Base-by-base conservation (phyloP, 306 rosid genomes). In the Trichosanthes cucumerina region DNA sequence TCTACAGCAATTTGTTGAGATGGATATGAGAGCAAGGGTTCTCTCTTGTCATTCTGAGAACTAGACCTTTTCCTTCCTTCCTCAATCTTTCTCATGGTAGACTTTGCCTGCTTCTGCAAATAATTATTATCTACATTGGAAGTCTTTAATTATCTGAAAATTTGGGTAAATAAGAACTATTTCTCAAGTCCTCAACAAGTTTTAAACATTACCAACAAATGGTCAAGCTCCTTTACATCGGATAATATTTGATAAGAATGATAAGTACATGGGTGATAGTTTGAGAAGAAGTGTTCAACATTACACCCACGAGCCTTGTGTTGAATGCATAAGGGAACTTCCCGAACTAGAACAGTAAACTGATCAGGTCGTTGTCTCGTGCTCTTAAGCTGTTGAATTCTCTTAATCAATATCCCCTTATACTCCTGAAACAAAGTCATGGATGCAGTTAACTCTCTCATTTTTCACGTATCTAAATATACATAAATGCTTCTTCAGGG, bases 231-330 rank as follows among this genome's bases (percentile, higher is more conserved):
- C 82, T 77, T 90, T 13, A 87, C 87, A 23, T 56, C 78, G 59
- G 90, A 91, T 53, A 89, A 54, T 81, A 91, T 91, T 85, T 88
- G 95, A 77, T 86, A 84, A 41, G 96, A 91, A 86, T 83, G 86
- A 80, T 85, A 94, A 74, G 88, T 81, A 69, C 79, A 73, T 0
- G 97, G 96, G 79, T 92, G 82, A 76, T 89, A 85, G 64, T 84
- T 92, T 23, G 93, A 84, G 89, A 94, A 92, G 84, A 90, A 92
- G 82, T 92, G 93, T 63, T 91, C 89, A 69, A 89, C 88, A 76
- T 60, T 87, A 80, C 97, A 90, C 56, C 88, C 91, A 0, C 18
- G 87, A 53, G 89, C 88, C 83, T 84, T 86, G 84, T 92, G 93
- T 79, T 92, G 83, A n/a, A 2, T 46, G 85, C 98, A 92, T 46